Base-by-base conservation (phyloP, 1,139 yeast genomes). In the Suhomyces atakaporum region DNA sequence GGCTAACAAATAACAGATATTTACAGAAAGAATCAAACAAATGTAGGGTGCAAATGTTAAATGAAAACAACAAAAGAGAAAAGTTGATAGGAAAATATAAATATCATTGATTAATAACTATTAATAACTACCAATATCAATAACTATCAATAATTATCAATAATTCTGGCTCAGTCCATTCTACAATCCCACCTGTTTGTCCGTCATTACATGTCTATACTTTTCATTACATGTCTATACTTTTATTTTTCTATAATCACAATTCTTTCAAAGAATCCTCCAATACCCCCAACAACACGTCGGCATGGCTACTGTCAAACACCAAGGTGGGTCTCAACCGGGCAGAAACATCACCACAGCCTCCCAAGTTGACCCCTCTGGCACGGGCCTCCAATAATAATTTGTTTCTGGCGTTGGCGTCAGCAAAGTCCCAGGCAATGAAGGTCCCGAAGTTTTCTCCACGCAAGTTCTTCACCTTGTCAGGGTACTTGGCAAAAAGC, bases 241-340 rank as follows among this genome's bases (percentile, higher is more conserved):
- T 30, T 18, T n/a, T 12, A 6, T 16, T 11, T 15, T 7, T 3
- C 16, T 25, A 24, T 10, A 12, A 13, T 19, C 36, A 34, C 16
- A 36, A 25, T 7, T 27, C 34, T n/a, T 29, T 33, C 36, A 48
- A 33, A 10, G 57, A 58, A 35, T 64, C 69, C 44, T 69, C 71
- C 41, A 77, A 56, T 10, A 68, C 70, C 3, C 64, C 69, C 39
- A 78, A 52, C 46, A 83, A 72, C 15, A 82, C 56, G 51, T 82
- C 86, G 27, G 80, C 87, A 51, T 83, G 89, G 49, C 75, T 74
- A 54, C 75, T 67, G 51, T 77, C 85, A 56, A 83, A 82, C 21
- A 81, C 75, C 52, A 83, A 69, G 15, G 84, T 67, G 33, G 90
- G 89, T 69, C 90, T 77, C 55, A 83, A 69, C 63, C 90, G 75